Evolutionary conservation across 805 yeast genomes (phyloP).

Genomic region (Danielia oregonensis): DNA sequence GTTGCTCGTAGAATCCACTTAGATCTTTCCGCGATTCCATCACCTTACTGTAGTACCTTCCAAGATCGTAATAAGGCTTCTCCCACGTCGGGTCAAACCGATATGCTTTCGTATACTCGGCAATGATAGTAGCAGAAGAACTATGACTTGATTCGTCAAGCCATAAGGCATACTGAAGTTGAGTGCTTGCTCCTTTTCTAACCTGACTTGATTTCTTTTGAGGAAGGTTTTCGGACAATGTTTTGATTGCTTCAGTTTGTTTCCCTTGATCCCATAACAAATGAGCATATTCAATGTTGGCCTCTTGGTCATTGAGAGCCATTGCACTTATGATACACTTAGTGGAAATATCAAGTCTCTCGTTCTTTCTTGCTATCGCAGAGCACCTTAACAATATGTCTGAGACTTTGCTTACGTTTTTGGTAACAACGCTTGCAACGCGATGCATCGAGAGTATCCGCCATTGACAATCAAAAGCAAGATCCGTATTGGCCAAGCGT

Average conservation of each 20-base stretch:
- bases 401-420: slow-evolving; percentile 35
- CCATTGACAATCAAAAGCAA: slow-evolving; percentile 55
- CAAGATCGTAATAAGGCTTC: slow-evolving; percentile 75
- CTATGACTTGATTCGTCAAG: slow-evolving; percentile 81
- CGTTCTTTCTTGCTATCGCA: slow-evolving; percentile 60
- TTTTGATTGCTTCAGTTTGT: slow-evolving; percentile 74
- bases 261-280: slow-evolving; percentile 89
- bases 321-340: slow-evolving; percentile 62
- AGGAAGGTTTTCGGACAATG: slow-evolving; percentile 43
- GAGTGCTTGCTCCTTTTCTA: slow-evolving; percentile 40
- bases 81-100: slow-evolving; percentile 60
- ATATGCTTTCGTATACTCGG: slow-evolving; percentile 61
- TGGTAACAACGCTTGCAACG: slow-evolving; percentile 31
- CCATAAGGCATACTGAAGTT: slow-evolving; percentile 84
- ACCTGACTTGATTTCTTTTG: slow-evolving; percentile 16
- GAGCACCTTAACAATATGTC: slow-evolving; percentile 60
- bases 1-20: slow-evolving; percentile 51
- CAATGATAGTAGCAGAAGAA: slow-evolving; percentile 66
- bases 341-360: slow-evolving; percentile 69
- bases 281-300: slow-evolving; percentile 74
- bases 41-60: slow-evolving; percentile 72
- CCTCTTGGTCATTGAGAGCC: slow-evolving; percentile 37
- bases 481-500: slow-evolving; percentile 34
- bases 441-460: slow-evolving; percentile 57
- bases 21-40: slow-evolving; percentile 58